Conservation (phyloP, 768 basidiomycete genomes). For the Leccinellum luteum region DNA sequence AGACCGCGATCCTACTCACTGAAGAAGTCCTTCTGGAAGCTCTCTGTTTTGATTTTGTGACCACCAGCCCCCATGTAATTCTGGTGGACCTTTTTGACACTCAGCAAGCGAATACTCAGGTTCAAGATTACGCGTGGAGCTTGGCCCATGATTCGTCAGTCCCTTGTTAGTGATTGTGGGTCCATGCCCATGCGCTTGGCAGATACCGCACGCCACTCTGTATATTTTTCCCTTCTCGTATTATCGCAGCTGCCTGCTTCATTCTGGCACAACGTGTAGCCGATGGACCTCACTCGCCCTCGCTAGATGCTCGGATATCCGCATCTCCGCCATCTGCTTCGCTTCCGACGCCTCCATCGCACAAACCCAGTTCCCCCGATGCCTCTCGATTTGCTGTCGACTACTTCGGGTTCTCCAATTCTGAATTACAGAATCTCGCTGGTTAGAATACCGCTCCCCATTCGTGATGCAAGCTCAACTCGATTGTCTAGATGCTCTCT, state of each 20-base stretch:
- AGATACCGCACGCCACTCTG: conserved; percentile 83
- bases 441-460: conserved; percentile 40
- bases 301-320: conserved; percentile 73
- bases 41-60: conserved; percentile 82
- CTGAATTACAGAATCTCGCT: conserved; percentile 56
- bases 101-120: conserved; percentile 41
- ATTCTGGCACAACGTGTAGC: conserved; percentile 69
- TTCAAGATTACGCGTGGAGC: conserved; percentile 82
- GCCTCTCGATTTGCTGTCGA: conserved; percentile 66
- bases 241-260: conserved; percentile 77
- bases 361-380: conserved; percentile 71
- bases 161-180: background rate
- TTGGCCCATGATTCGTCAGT: conserved; percentile 85
- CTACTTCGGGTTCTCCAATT: conserved; percentile 59
- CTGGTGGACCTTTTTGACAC: conserved; percentile 71
- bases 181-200: conserved; percentile 9
- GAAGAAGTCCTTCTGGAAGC: conserved; percentile 82
- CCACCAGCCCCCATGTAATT: conserved; percentile 73
- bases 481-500: conserved; percentile 50
- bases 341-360: conserved; percentile 77
- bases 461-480: conserved; percentile 1
- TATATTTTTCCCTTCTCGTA: conserved; percentile 61
- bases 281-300: conserved; percentile 72
- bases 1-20: conserved; percentile 63
- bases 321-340: conserved; percentile 69